Evolutionary conservation across 1,284 basidiomycete genomes (phyloP).

Genomic region (Heterobasidion annosum): DNA sequence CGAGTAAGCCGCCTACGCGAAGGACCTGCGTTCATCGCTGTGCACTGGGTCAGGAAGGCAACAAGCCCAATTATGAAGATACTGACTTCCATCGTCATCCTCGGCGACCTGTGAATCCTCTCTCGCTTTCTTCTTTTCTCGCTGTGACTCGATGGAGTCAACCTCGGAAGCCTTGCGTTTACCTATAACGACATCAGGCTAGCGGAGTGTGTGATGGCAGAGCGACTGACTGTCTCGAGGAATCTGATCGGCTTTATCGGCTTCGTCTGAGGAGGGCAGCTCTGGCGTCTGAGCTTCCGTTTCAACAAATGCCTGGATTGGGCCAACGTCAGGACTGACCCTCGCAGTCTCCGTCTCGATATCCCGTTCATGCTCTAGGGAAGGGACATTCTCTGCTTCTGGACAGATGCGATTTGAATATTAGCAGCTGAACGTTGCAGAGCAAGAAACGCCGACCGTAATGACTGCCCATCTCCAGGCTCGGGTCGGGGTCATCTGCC

Average conservation of each 20-base stretch:
- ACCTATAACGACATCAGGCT: conserved; percentile 23
- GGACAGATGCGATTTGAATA: too few species aligned
- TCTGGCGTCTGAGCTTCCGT: not conserved
- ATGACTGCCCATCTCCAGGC: too few species aligned
- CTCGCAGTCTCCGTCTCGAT: not conserved
- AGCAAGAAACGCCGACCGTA: too few species aligned
- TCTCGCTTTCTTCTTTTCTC: conserved; percentile 55
- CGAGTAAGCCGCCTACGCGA: conserved; percentile 16
- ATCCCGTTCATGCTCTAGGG: too few species aligned
- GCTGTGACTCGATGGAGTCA: conserved; percentile 38
- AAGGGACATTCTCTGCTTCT: too few species aligned
- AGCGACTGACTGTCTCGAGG: conserved; percentile 9
- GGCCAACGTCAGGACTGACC: not conserved
- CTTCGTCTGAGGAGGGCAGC: not conserved
- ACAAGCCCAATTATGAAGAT: not conserved
- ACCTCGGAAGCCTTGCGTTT: conserved; percentile 61
- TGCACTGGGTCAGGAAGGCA: not conserved
- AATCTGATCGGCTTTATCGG: not conserved
- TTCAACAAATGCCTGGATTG: not conserved
- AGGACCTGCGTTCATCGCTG: conserved; percentile 5
- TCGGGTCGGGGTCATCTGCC: too few species aligned
- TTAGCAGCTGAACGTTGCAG: too few species aligned
- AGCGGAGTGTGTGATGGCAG: not conserved
- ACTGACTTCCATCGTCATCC: conserved; percentile 50
- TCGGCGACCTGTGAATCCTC: conserved; percentile 63